Base-by-base conservation (phyloP, 257 asterid species). In the Petrea volubilis region DNA sequence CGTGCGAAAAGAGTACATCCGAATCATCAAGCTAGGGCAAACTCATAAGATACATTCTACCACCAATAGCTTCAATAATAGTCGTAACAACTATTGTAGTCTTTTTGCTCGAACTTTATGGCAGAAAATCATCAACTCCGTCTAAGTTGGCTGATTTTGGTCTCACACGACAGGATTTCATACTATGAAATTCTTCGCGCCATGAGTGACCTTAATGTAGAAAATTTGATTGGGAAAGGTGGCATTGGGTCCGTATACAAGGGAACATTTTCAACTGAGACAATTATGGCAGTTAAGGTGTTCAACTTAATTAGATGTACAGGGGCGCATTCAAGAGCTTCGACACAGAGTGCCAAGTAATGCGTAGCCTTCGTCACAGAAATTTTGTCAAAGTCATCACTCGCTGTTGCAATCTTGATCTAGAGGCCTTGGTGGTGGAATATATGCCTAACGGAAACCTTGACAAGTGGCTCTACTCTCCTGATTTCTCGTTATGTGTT, bases 381-480 rank as follows among this genome's bases (percentile, higher is more conserved):
- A 68, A 68, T 40, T 52, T 68, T 2, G 49, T 44, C 12, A 70
- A 47, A 27, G 33, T 58, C 7, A 46, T 60, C 7, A 70, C 60
- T 7, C 58, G 49, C 17, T 70, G 75, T 68, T 58, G 68, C 6
- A 59, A 29, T 13, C 11, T 11, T 1, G 36, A 70, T 1, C 55
- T 68, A 10, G 55, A 68, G 65, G 74, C 18, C n/a, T n/a, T n/a
- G n/a, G n/a, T n/a, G n/a, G n/a, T n/a, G n/a, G n/a, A n/a, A n/a
- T n/a, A n/a, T n/a, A 68, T 55, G 63, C 41, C 74, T 2, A 68
- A 68, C 24, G 74, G 73, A 9, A 36, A 23, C 60, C 73, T 67
- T 33, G 59, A 52, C 8, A 51, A 34, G 11, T 67, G 73, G 74
- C 40, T 68, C 1, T 55, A 53, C 27, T 55, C 64, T 0, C 43